Evolutionary conservation across 129 eudicot genomes (phyloP).

Genomic region (Helichrysum umbraculigerum): DNA sequence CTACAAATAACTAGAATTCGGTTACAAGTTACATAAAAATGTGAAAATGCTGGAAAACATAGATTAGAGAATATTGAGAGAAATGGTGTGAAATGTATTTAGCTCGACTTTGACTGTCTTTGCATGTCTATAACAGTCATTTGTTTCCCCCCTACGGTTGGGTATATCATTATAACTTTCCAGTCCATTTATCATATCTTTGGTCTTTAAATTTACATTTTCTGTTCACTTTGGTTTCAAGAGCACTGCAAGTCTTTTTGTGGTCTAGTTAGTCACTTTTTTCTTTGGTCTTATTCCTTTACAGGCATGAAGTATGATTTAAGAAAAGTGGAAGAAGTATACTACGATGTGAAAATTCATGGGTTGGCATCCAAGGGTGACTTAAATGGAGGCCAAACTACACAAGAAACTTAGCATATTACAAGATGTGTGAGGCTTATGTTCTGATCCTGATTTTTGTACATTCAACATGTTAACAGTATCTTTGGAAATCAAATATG

Average conservation of each 20-base stretch:
- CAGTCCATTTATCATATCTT: not conserved
- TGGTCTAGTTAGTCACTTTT: no score
- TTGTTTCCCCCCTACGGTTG: no score
- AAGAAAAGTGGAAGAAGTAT: slow-evolving; percentile 81
- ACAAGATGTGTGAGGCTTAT: no score
- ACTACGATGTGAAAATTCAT: slow-evolving; percentile 84
- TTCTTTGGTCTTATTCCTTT: no score
- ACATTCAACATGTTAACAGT: no score
- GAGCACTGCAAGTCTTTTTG: no score
- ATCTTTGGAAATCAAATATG: no score
- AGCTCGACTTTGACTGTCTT: no score
- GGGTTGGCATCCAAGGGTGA: slow-evolving; percentile 60
- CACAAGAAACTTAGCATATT: slow-evolving; percentile 34
- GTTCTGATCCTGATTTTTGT: no score
- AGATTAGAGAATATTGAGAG: no score
- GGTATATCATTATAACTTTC: not conserved
- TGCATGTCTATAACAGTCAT: no score
- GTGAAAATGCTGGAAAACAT: not conserved
- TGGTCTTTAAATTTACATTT: not conserved
- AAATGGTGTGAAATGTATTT: no score
- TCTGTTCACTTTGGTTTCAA: not conserved
- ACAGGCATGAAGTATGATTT: slow-evolving; percentile 93
- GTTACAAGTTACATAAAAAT: not conserved
- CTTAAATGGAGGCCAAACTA: slow-evolving; percentile 37
- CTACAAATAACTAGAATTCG: not conserved